Conservation (phyloP, 805 yeast species). For the Schizosaccharomyces osmophilus region DNA sequence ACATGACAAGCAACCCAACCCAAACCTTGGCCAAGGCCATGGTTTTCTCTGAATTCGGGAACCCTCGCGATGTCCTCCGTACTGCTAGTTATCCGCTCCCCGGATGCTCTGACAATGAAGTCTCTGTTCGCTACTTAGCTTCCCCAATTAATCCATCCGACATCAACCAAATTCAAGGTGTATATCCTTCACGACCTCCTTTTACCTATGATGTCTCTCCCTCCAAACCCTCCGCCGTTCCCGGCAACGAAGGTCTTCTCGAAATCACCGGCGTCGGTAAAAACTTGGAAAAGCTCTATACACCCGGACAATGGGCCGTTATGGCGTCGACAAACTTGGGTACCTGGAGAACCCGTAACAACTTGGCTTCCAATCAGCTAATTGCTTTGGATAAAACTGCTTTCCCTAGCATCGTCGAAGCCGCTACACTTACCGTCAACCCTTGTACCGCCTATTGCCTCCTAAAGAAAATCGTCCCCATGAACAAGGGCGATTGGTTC, state of each 20-base stretch:
- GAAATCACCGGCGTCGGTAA: slow-evolving; percentile 55
- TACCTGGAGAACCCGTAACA: slow-evolving; percentile 73
- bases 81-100: slow-evolving; percentile 3
- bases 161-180: slow-evolving; percentile 63
- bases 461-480: slow-evolving; percentile 42
- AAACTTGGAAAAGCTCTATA: slow-evolving; percentile 19
- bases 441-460: slow-evolving; percentile 81
- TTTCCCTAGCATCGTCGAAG: slow-evolving; percentile 17
- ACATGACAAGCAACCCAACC: not conserved
- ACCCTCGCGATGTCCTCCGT: slow-evolving; percentile 15
- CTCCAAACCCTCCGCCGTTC: slow-evolving; percentile 49
- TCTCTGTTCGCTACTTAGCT: slow-evolving; percentile 26
- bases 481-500: slow-evolving; percentile 57
- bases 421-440: slow-evolving; percentile 78
- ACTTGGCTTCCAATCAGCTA: slow-evolving; percentile 28
- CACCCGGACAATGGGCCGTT: slow-evolving; percentile 67
- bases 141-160: slow-evolving; percentile 83
- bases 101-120: not conserved
- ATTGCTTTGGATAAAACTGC: slow-evolving; percentile 29
- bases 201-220: slow-evolving; percentile 23
- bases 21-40: slow-evolving; percentile 20
- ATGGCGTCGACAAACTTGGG: slow-evolving; percentile 63
- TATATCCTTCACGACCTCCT: slow-evolving; percentile 56
- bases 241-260: slow-evolving; percentile 86
- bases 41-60: slow-evolving; percentile 44